Conservation (phyloP, 108 stramenopile genomes). For the Seminavis robusta region DNA sequence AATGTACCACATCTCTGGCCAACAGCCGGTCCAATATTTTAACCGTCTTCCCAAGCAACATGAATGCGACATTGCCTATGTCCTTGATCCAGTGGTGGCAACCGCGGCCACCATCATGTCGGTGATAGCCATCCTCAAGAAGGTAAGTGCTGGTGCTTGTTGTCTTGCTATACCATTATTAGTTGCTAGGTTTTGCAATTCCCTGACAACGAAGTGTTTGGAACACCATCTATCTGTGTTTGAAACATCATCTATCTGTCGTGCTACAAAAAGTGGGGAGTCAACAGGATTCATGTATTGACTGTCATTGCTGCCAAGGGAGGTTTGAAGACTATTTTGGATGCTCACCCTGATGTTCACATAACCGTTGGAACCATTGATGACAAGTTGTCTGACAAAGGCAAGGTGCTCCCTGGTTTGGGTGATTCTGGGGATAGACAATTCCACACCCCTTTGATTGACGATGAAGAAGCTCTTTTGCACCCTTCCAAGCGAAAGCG, state of each 20-base stretch:
- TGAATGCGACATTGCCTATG: constrained; percentile 78
- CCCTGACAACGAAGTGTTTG: no score
- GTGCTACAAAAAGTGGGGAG: constrained; percentile 67
- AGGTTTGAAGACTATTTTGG: constrained; percentile 65
- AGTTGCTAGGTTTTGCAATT: no score
- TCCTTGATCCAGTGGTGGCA: constrained; percentile 94
- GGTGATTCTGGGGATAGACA: constrained; percentile 96
- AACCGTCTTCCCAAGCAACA: constrained; percentile 90
- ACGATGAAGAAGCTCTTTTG: constrained; percentile 60
- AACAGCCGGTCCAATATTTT: constrained; percentile 94
- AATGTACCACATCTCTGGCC: constrained; percentile 84
- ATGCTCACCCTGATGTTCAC: constrained; percentile 81
- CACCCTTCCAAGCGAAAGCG: constrained; percentile 53
- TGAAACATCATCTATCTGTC: not conserved
- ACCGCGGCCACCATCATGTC: constrained; percentile 85
- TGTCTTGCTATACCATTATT: no score
- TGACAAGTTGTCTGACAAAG: constrained; percentile 66
- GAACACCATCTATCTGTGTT: not conserved
- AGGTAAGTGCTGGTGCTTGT: constrained; percentile 59
- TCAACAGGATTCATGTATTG: constrained; percentile 79
- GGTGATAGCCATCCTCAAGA: constrained; percentile 91
- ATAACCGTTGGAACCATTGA: constrained; percentile 88
- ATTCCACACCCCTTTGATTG: constrained; percentile 56
- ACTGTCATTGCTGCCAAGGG: constrained; percentile 76
- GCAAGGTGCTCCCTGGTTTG: constrained; percentile 88